Percentiles rank a stretch among this genome's conserved stretches.
Evolutionary conservation across 2,329 filamentous ascomycete genomes (phyloP).

Genomic region (Sporothrix pseudoabietina): DNA sequence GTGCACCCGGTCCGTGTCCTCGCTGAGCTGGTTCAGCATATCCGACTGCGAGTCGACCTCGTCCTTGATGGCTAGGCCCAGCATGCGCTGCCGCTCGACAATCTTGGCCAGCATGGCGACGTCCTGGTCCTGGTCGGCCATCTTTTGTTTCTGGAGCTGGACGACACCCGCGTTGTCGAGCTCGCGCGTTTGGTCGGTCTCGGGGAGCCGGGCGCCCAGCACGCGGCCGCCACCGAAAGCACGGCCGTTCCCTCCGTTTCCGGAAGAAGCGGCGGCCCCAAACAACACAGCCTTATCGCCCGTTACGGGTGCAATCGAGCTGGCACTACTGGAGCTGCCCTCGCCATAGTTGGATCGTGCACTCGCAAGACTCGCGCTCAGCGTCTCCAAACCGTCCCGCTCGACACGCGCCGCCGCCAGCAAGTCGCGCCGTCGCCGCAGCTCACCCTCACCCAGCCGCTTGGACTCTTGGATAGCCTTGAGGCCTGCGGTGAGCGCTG

Average conservation of each 20-base stretch:
- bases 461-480: constrained; percentile 56
- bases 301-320: constrained; percentile 45
- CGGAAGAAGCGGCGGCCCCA: constrained; percentile 38
- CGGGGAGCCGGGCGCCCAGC: constrained; percentile 69
- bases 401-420: constrained; percentile 71
- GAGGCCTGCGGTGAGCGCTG: constrained; percentile 67
- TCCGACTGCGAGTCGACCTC: constrained; percentile 72
- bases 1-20: constrained; percentile 66
- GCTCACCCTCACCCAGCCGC: constrained; percentile 71
- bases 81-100: constrained; percentile 72
- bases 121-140: constrained; percentile 73
- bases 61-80: constrained; percentile 74
- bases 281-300: constrained; percentile 56
- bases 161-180: constrained; percentile 74
- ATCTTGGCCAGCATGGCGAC: constrained; percentile 69
- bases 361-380: constrained; percentile 59
- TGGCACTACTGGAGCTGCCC: constrained; percentile 46
- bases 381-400: constrained; percentile 72
- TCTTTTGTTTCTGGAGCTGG: constrained; percentile 72
- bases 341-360: constrained; percentile 53
- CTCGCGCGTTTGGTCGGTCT: constrained; percentile 76
- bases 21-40: constrained; percentile 67
- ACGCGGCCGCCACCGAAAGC: constrained; percentile 60
- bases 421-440: constrained; percentile 70
- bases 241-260: constrained; percentile 38